Evolutionary conservation across 164 flowering plant genomes (phyloP), one percentile per base, ranked within the genome.

Genomic region (Taxillus chinensis): DNA sequence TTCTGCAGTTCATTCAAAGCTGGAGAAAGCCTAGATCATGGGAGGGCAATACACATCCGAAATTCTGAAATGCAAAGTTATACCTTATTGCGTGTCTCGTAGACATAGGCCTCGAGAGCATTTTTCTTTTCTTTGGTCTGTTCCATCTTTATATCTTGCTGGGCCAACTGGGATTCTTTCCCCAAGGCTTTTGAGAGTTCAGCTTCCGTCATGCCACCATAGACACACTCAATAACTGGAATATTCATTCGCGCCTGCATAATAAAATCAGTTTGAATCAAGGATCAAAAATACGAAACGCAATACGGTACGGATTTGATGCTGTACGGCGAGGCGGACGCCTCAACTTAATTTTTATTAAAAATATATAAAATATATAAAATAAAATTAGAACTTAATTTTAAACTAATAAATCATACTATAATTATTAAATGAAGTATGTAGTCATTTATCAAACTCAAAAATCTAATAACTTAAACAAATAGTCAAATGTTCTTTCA

Each of bases 71-170:
- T 61, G 37, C 50, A 2, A 9, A 52, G 46, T 13, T n/a, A 0
- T 81, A 89, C 98, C 96, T 87, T 92, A 68, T 77, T 89, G 57
- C 98, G 86, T 53, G 74, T 84, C 58, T 87, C 98, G 73, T 92
- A 92, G 39, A 92, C 90, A 76, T 77, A 92, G 43, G 98, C 80
- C 77, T 92, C 98, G 67, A 92, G 70, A 45, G 86, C 74, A 70
- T 92, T 92, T 70, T 85, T 89, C 70, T 70, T 79, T 45, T 92
- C 87, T 75, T 92, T 89, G 38, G 92, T 84, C 65, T 73, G 84
- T 61, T 92, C 98, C 81, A 89, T 77, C 37, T 61, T 66, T 66
- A 60, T 74, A 67, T 89, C 98, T 72, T 87, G 98, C 62, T 84
- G 77, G 38, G 80, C 76, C 77, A 92, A 68, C 66, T 76, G 77